Percentiles rank a stretch among this genome's conserved stretches.
Conservation (phyloP, 2,329 filamentous ascomycete genomes). For the Fusarium goolgardi region DNA sequence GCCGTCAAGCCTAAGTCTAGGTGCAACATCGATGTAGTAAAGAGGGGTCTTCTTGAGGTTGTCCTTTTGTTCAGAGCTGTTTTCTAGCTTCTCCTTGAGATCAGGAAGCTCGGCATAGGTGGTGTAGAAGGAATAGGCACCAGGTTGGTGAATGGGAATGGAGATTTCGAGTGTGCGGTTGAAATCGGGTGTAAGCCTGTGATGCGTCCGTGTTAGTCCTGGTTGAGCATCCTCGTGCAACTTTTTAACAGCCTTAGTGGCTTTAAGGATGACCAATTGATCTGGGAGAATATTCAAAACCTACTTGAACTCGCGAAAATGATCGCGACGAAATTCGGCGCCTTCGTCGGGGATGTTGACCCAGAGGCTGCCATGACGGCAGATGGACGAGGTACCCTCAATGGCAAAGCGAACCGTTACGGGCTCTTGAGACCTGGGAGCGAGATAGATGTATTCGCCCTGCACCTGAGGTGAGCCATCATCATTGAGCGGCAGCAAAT, state of each 20-base stretch:
- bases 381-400: conserved; percentile 95
- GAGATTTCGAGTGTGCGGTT: conserved; percentile 92
- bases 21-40: conserved; percentile 95
- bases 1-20: conserved; percentile 79
- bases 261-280: conserved; percentile 15
- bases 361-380: conserved; percentile 93
- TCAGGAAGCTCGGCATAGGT: conserved; percentile 89
- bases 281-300: conserved; percentile 46
- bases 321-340: conserved; percentile 78
- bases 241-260: neutral
- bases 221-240: neutral
- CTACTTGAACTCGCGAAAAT: conserved; percentile 91
- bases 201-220: conserved; percentile 20
- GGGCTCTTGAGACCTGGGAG: conserved; percentile 77
- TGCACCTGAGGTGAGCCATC: conserved; percentile 90
- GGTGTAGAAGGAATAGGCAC: conserved; percentile 93
- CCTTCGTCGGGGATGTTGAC: conserved; percentile 90
- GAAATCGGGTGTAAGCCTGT: conserved; percentile 89
- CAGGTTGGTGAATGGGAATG: conserved; percentile 82
- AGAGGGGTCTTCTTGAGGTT: conserved; percentile 74
- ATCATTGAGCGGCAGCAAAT: conserved; percentile 91
- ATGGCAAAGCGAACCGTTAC: conserved; percentile 89
- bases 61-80: conserved; percentile 50
- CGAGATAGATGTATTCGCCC: conserved; percentile 91
- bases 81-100: conserved; percentile 54